Evolutionary conservation across 2,329 filamentous ascomycete genomes (phyloP).

Genomic region (Blastomyces silverae): DNA sequence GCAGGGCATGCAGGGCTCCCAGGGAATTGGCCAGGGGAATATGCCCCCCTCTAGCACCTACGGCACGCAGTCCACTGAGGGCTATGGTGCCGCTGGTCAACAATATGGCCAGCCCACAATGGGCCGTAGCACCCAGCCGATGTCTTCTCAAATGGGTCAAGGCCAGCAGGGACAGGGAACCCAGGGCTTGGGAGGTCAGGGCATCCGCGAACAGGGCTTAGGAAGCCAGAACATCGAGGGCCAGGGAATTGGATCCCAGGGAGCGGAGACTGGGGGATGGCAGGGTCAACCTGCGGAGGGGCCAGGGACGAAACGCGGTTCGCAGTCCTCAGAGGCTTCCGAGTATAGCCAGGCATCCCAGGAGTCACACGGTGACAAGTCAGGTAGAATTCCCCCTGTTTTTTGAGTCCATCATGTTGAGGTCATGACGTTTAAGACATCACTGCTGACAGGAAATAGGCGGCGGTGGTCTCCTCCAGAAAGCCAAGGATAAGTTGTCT

Average conservation of each 20-base stretch:
- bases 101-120: constrained; percentile 1
- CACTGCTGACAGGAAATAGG: constrained; percentile 9
- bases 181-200: neutral
- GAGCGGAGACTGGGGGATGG: neutral
- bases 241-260: constrained; percentile 12
- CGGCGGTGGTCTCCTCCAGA: constrained; percentile 8
- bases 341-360: constrained; percentile 8
- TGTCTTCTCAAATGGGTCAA: constrained; percentile 1
- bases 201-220: neutral
- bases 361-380: constrained; percentile 6
- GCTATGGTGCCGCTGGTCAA: neutral
- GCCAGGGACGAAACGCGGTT: constrained; percentile 6
- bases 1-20: neutral
- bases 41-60: neutral
- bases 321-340: constrained; percentile 10
- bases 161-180: neutral
- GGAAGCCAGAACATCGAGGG: neutral
- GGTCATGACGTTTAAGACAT: neutral
- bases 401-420: neutral
- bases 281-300: neutral
- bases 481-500: constrained; percentile 17
- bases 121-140: constrained; percentile 8
- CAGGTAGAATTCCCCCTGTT: constrained; percentile 7
- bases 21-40: constrained; percentile 3
- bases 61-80: constrained; percentile 1